These are phyloP conservation scores for Pseudogymnoascus sp. DNA, from an alignment of 2,329 filamentous ascomycete species.

Conservation along the genomic window DNA sequence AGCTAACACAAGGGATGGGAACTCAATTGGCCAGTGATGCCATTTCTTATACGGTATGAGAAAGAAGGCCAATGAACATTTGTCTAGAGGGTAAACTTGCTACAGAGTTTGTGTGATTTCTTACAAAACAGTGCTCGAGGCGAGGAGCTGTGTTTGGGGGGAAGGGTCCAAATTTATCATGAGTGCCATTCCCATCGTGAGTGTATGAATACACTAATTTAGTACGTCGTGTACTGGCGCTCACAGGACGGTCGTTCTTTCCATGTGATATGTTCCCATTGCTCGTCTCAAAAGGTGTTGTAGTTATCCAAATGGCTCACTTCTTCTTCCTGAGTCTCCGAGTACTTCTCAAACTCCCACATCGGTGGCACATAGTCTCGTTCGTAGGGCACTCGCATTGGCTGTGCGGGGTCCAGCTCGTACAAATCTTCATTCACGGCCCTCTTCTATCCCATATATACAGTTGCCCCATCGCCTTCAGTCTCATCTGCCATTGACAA, in stretches of 20 bases:
- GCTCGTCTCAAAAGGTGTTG: background rate
- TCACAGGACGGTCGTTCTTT: background rate
- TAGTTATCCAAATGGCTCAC: too few species aligned
- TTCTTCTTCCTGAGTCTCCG: background rate
- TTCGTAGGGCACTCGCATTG: background rate
- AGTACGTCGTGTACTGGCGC: background rate
- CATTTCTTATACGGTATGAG: too few species aligned
- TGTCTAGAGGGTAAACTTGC: too few species aligned
- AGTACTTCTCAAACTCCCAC: background rate
- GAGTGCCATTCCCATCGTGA: background rate
- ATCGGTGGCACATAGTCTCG: background rate
- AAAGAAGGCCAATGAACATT: too few species aligned
- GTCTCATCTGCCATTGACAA: background rate
- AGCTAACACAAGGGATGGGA: too few species aligned
- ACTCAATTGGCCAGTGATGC: too few species aligned
- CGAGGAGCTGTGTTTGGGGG: too few species aligned
- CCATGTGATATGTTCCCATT: background rate
- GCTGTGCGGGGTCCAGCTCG: background rate
- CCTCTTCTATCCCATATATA: constrained; percentile 5
- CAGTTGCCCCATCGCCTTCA: background rate
- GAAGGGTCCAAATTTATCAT: background rate
- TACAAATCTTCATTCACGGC: constrained; percentile 6
- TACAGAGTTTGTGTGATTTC: too few species aligned
- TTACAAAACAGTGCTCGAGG: too few species aligned
- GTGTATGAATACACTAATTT: background rate